Conservation (phyloP, 2,329 filamentous ascomycete genomes). For the Peltaster fructicola region DNA sequence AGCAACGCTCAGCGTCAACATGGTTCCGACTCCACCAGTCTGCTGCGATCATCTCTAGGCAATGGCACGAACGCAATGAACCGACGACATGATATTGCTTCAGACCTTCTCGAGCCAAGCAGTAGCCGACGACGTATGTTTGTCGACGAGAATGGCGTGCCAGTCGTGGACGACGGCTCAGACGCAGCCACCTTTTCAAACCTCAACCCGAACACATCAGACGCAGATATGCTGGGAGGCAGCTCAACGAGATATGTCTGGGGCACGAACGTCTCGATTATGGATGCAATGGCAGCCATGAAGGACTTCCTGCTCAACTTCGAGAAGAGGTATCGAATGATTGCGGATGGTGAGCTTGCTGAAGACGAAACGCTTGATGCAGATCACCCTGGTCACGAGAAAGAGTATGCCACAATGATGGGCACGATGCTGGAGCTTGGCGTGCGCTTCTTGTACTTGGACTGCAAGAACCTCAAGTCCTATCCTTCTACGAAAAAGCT, state of each 20-base stretch:
- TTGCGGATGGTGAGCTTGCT: constrained; percentile 66
- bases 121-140: constrained; percentile 40
- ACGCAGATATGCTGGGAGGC: constrained; percentile 75
- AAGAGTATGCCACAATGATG: constrained; percentile 69
- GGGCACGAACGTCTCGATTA: constrained; percentile 92
- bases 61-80: constrained; percentile 38
- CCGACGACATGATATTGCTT: constrained; percentile 73
- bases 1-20: constrained; percentile 31
- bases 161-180: constrained; percentile 34
- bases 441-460: constrained; percentile 67
- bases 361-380: constrained; percentile 49
- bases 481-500: constrained; percentile 87
- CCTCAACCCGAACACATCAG: constrained; percentile 67
- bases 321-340: constrained; percentile 84
- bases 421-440: constrained; percentile 84
- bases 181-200: constrained; percentile 49
- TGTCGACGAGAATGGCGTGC: constrained; percentile 46
- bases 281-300: constrained; percentile 72
- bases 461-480: constrained; percentile 74
- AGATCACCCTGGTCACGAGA: constrained; percentile 52
- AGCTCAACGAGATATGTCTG: constrained; percentile 72
- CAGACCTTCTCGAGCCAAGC: constrained; percentile 45
- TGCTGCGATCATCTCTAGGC: constrained; percentile 46
- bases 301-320: constrained; percentile 89
- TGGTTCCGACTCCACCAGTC: constrained; percentile 49